Evolutionary conservation across 2,329 filamentous ascomycete genomes (phyloP), one percentile per base, ranked within the genome.

Genomic region (Dothidotthia symphoricarpi): DNA sequence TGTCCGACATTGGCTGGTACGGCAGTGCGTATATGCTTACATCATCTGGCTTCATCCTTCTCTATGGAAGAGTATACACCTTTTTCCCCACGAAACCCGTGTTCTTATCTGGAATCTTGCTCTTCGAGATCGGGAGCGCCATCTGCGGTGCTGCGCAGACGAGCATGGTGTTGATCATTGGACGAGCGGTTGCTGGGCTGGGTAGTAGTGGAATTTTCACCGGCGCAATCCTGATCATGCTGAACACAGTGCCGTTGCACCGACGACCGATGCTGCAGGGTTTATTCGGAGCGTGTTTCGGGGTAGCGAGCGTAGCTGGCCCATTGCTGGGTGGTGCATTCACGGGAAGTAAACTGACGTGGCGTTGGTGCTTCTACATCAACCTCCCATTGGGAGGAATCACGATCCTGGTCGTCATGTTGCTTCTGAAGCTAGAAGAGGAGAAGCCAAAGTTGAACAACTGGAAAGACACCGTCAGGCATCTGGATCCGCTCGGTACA

Each of bases 341-440:
- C 45, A 68, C 70, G 3, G 67, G 68, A 17, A 58, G 62, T 26
- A 47, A 60, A 19, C 53, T 66, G 5, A 65, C 68, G 1, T 73
- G 72, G 71, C 50, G 71, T 28, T 74, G 70, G 69, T 75, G 64
- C 41, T 68, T 68, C 43, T 66, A 59, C 33, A 76, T 78, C 55
- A 78, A 80, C 38, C 56, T 79, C 1, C 75, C 75, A 0, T 64
- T 78, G n/a, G 73, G 72, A 14, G 69, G 57, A 3, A 41, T 74
- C 14, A 72, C 71, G 0, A 48, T 63, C 4, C 46, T 58, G 1
- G 48, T 60, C 16, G 55, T 66, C 6, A 51, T 63, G 24, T 41
- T 66, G 13, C 38, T 69, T 34, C 48, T 69, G 28, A 54, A 63
- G 25, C 25, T 61, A 8, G 51, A 63, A 1, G 62, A 67, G 15